Percentiles rank a stretch among this genome's conserved stretches.
Conservation (phyloP, 306 rosid genomes). For the Carpinus viminea region DNA sequence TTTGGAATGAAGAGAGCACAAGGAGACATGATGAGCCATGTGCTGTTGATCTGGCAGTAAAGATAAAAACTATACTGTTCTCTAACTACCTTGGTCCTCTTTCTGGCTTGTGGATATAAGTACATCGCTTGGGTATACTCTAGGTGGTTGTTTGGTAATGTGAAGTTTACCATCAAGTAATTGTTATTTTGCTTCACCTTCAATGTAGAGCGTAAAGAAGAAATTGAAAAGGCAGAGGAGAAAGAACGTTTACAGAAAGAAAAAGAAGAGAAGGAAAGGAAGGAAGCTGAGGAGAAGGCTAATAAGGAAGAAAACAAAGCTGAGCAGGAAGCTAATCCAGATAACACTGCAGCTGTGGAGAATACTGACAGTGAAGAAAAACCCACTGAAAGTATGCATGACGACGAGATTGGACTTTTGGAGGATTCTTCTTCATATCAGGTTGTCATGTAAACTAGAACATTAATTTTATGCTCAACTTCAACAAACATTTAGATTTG, state of each 20-base stretch:
- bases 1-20: background rate
- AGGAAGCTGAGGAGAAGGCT: constrained; percentile 62
- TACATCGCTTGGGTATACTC: background rate
- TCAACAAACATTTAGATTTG: constrained; percentile 16
- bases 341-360: constrained; percentile 39
- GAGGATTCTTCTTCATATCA: constrained; percentile 46
- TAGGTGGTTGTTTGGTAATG: background rate
- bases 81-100: background rate
- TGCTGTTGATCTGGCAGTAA: background rate
- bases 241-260: constrained; percentile 72
- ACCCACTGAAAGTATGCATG: constrained; percentile 37
- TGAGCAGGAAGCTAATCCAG: constrained; percentile 35
- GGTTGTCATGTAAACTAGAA: constrained; percentile 41
- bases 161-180: constrained; percentile 7
- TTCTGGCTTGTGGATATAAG: background rate
- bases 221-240: constrained; percentile 92
- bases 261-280: constrained; percentile 60
- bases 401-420: constrained; percentile 39
- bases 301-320: constrained; percentile 32
- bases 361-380: constrained; percentile 39
- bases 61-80: background rate
- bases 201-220: constrained; percentile 83
- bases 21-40: constrained; percentile 18
- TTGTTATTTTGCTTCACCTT: constrained; percentile 17
- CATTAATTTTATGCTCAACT: constrained; percentile 13